A percentile compares a stretch with the other conserved stretches of the same genome.
Evolutionary conservation across 768 basidiomycete species (phyloP).

Genomic region (Phaffia australis): DNA sequence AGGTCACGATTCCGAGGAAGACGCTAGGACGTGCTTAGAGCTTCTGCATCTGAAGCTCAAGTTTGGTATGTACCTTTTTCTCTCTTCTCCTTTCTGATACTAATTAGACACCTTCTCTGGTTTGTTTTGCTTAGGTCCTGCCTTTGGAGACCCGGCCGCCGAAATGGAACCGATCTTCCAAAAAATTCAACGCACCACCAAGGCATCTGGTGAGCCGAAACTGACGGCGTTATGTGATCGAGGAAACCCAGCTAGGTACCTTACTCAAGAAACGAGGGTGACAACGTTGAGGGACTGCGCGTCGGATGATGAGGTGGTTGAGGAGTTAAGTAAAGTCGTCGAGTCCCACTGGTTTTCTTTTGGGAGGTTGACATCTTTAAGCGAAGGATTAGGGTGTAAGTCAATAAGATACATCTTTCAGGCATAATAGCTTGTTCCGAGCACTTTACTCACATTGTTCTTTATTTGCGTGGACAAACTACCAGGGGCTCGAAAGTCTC

Average conservation of each 20-base stretch:
- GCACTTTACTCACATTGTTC: not conserved
- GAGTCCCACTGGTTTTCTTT: conserved; percentile 69
- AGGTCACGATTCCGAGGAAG: conserved; percentile 90
- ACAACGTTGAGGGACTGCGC: conserved; percentile 12
- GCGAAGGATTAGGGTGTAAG: conserved; percentile 70
- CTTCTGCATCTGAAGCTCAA: conserved; percentile 70
- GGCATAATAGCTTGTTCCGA: not conserved
- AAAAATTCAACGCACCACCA: conserved; percentile 50
- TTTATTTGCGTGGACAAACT: not conserved
- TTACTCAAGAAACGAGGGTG: conserved; percentile 6
- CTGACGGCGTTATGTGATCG: conserved; percentile 21
- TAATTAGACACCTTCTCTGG: not conserved
- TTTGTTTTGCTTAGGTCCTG: conserved; percentile 42
- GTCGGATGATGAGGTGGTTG: conserved; percentile 61
- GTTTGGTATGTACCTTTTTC: conserved; percentile 45
- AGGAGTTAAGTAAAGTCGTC: conserved; percentile 51
- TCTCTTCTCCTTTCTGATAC: not conserved
- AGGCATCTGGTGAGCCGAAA: conserved; percentile 12
- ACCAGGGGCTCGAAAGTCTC: not conserved
- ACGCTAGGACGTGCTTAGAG: conserved; percentile 78
- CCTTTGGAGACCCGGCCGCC: conserved; percentile 75
- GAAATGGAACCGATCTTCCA: conserved; percentile 85
- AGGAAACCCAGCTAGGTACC: conserved; percentile 10
- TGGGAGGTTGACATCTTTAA: conserved; percentile 69
- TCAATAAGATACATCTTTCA: conserved; percentile 9